Evolutionary conservation across 2,329 filamentous ascomycete genomes (phyloP).

Genomic region (Myriosclerotinia duriaeana): DNA sequence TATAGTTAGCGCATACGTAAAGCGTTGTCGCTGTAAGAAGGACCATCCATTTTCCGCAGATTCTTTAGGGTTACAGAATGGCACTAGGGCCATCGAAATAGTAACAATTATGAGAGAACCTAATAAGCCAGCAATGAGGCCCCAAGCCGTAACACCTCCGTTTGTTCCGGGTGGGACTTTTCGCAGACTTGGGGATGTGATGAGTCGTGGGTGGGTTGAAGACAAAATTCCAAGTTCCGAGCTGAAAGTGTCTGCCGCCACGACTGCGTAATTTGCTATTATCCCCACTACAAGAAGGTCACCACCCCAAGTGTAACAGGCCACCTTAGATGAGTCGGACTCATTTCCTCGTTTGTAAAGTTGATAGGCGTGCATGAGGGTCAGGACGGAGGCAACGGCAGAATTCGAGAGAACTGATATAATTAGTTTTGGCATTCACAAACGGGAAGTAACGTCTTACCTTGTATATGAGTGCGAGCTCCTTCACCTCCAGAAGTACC

Average conservation of each 20-base stretch:
- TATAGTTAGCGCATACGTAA: constrained; percentile 57
- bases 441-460: constrained; percentile 37
- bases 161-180: constrained; percentile 89
- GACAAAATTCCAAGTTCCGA: constrained; percentile 94
- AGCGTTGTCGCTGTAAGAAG: constrained; percentile 51
- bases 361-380: constrained; percentile 60
- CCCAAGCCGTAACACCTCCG: constrained; percentile 78
- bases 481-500: constrained; percentile 77
- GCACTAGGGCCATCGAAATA: constrained; percentile 63
- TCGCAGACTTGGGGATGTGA: constrained; percentile 75
- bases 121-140: constrained; percentile 69
- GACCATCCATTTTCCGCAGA: constrained; percentile 49
- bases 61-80: constrained; percentile 55
- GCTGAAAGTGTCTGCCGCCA: constrained; percentile 89
- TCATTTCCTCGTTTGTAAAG: constrained; percentile 49
- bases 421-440: constrained; percentile 25
- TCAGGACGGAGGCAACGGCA: constrained; percentile 67
- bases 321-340: constrained; percentile 27
- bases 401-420: constrained; percentile 78
- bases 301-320: constrained; percentile 60
- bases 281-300: constrained; percentile 65
- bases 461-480: constrained; percentile 80
- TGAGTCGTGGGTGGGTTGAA: constrained; percentile 71
- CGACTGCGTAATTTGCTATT: constrained; percentile 83
- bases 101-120: constrained; percentile 70